Evolutionary conservation across 352 stramenopile genomes (phyloP).

Genomic region (Pythium sukuiense): DNA sequence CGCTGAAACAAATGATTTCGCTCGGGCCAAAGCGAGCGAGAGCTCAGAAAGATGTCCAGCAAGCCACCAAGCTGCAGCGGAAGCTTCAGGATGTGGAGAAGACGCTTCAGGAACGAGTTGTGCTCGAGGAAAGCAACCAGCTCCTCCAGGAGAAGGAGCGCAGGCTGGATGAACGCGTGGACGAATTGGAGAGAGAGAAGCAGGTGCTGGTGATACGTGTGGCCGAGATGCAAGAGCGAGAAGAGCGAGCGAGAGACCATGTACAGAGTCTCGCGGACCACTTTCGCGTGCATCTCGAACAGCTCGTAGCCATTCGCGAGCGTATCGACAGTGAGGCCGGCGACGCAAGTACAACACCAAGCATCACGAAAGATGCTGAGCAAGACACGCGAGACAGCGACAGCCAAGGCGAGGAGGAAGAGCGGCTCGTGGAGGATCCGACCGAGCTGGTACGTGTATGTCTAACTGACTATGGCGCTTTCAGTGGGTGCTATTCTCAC

Average conservation of each 20-base stretch:
- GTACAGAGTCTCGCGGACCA: conserved; percentile 46
- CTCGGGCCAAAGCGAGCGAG: conserved; percentile 54
- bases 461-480: not conserved
- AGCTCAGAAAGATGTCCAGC: conserved; percentile 46
- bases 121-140: conserved; percentile 42
- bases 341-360: not conserved
- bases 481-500: too few species aligned
- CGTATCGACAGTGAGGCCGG: conserved; percentile 30
- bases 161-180: conserved; percentile 30
- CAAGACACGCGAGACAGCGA: not conserved
- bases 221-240: conserved; percentile 16
- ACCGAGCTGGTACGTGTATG: conserved; percentile 19
- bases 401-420: not conserved
- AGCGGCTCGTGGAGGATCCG: conserved; percentile 10
- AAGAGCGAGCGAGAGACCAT: conserved; percentile 29
- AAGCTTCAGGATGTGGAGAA: conserved; percentile 56
- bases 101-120: conserved; percentile 51
- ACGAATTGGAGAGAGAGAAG: conserved; percentile 35
- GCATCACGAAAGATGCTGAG: conserved; percentile 4
- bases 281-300: conserved; percentile 58
- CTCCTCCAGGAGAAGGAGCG: conserved; percentile 38
- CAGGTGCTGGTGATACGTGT: conserved; percentile 23
- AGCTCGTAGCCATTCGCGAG: conserved; percentile 58
- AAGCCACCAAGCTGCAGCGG: conserved; percentile 52
- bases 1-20: conserved; percentile 58